Base-by-base conservation (phyloP, 768 basidiomycete species). In the Lentinula sp. region DNA sequence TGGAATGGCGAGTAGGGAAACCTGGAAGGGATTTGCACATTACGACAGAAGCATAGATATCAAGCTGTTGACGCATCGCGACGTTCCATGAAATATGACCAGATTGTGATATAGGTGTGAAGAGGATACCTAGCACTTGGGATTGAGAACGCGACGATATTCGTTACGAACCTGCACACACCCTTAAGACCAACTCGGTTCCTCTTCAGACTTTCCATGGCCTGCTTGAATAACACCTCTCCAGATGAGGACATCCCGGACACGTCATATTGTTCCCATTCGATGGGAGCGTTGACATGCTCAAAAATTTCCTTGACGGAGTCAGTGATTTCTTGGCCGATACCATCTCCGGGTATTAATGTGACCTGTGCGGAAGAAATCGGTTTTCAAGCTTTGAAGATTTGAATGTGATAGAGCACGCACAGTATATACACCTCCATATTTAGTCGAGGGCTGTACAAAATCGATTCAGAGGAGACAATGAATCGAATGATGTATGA, bases 61-160 rank as follows among this genome's bases (percentile, higher is more conserved):
- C 97, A 65, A 99, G 90, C 71, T 96, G 92, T 73, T 98, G 96
- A 66, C 97, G 91, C 95, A 99, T 98, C 64, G 97, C 97, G 62
- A 99, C 97, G 72, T 99, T 99, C 97, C 97, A 99, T 62, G 97
- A 98, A 65, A 96, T 94, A 75, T 99, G 97, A 2, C 94, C 95
- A 18, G 87, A 87, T 74, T 92, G 90, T 57, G 96, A 98, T 67
- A 96, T 93, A 65, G 95, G 96, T 48, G 97, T 99, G 80, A 95
- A 98, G 65, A 99, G 89, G 69, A 98, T 99, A 67, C 97, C 96
- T 98, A 49, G 39, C 13, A 31, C 32, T 31, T 31, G 62, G 59
- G 49, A 56, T 60, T 61, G 49, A 64, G 59, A 58, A 56, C 50
- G 45, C 34, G 59, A 57, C 43, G 51, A 16, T 54, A 46, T 53